phyloP scores from a whole-genome alignment of 2,329 filamentous ascomycete genomes.

The Neofusicoccum umdonicola region DNA sequence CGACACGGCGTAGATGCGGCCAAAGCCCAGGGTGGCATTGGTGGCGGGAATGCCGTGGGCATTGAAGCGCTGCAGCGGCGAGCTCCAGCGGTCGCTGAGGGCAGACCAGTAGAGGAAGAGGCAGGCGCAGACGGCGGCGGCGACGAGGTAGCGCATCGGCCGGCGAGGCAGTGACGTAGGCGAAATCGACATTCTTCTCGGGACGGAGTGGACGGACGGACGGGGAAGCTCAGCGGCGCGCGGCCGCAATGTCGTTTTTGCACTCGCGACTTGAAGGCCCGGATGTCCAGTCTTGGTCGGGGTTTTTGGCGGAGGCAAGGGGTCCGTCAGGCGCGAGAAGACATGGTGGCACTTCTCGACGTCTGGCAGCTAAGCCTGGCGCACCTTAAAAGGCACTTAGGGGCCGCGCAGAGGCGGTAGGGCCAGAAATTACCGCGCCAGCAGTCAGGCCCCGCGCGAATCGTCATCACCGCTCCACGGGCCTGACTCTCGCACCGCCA shows the following conservation, averaged over 20 bases:
- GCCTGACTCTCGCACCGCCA: slow-evolving; percentile 12
- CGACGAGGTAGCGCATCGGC: slow-evolving; percentile 18
- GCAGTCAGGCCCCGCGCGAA: slow-evolving; percentile 5
- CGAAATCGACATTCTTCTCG: slow-evolving; percentile 16
- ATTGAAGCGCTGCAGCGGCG: background rate
- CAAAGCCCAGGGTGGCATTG: slow-evolving; percentile 41
- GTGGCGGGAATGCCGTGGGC: slow-evolving; percentile 22
- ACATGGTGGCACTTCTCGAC: slow-evolving; percentile 13
- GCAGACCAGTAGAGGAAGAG: slow-evolving; percentile 16
- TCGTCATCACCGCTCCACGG: slow-evolving; percentile 4
- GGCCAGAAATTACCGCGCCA: slow-evolving; percentile 10
- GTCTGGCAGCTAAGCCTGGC: background rate
- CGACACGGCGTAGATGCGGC: slow-evolving; percentile 42
- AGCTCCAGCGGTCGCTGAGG: background rate
- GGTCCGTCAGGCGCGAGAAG: slow-evolving; percentile 14
- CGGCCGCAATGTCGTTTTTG: slow-evolving; percentile 11
- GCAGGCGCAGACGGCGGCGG: slow-evolving; percentile 1
- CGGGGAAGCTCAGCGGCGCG: slow-evolving; percentile 11
- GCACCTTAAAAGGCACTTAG: slow-evolving; percentile 7
- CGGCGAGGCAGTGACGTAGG: slow-evolving; percentile 18
- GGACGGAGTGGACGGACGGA: background rate
- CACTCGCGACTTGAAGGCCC: slow-evolving; percentile 1
- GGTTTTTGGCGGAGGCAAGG: slow-evolving; percentile 9
- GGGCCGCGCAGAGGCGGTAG: slow-evolving; percentile 1
- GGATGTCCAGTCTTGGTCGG: background rate